phyloP scores from a whole-genome alignment of 768 basidiomycete genomes.

The Tricholomella constricta region DNA sequence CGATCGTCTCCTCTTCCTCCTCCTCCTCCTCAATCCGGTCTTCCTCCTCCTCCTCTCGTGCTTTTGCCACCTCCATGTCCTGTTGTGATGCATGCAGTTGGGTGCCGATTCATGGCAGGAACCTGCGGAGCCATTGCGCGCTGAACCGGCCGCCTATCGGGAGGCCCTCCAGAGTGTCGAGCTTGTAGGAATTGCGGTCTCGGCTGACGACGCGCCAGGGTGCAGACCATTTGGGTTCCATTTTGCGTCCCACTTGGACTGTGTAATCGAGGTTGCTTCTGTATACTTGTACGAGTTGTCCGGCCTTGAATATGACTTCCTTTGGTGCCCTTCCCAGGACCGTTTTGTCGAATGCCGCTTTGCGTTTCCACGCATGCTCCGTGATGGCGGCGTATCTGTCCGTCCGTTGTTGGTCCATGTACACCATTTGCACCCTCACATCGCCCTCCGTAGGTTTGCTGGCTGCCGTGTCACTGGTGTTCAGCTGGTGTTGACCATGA shows the following conservation, averaged over 20 bases:
- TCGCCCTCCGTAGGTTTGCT: neutral
- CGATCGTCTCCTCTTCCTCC: neutral
- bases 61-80: constrained; percentile 15
- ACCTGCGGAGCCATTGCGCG: constrained; percentile 18
- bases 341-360: too few relatives aligned
- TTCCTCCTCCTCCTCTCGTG: neutral
- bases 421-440: constrained; percentile 23
- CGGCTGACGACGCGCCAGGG: constrained; percentile 19
- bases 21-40: too few relatives aligned
- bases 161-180: constrained; percentile 22
- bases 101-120: constrained; percentile 22
- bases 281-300: too few relatives aligned
- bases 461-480: constrained; percentile 9
- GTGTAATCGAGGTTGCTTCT: constrained; percentile 21
- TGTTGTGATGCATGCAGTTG: too few relatives aligned
- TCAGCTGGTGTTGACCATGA: constrained; percentile 27
- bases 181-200: constrained; percentile 22
- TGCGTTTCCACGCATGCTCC: too few relatives aligned
- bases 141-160: constrained; percentile 18
- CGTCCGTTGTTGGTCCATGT: constrained; percentile 1
- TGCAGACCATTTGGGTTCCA: constrained; percentile 31
- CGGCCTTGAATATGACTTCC: constrained; percentile 23
- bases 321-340: constrained; percentile 13
- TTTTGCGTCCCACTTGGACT: constrained; percentile 26
- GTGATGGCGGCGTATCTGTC: too few relatives aligned